These are phyloP conservation scores for Bipolaris oryzae DNA, from an alignment of 2,329 filamentous ascomycete species.

Conservation along the genomic window DNA sequence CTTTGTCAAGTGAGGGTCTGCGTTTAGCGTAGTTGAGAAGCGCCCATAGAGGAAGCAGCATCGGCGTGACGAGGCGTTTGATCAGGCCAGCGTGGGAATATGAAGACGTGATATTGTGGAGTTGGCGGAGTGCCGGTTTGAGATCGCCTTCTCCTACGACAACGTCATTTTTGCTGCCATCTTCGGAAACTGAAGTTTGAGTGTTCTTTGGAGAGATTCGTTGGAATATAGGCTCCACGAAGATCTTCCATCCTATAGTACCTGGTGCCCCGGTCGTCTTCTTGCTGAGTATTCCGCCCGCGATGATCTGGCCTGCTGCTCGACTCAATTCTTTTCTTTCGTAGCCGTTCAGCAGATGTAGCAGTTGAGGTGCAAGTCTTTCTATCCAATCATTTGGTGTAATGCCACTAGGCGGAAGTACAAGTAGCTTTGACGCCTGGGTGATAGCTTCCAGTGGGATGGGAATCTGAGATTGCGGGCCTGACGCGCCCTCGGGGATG, in stretches of 20 bases:
- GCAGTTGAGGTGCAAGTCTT: constrained; percentile 65
- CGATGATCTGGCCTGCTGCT: constrained; percentile 67
- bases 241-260: constrained; percentile 64
- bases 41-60: constrained; percentile 68
- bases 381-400: constrained; percentile 64
- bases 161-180: constrained; percentile 51
- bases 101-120: constrained; percentile 64
- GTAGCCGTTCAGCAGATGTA: constrained; percentile 65
- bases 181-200: constrained; percentile 1
- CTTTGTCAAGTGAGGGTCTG: constrained; percentile 31
- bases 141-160: constrained; percentile 59
- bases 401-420: constrained; percentile 63
- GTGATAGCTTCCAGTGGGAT: constrained; percentile 72
- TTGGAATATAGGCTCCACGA: constrained; percentile 64
- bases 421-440: constrained; percentile 66
- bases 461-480: constrained; percentile 54
- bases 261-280: constrained; percentile 69
- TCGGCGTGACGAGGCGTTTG: constrained; percentile 63
- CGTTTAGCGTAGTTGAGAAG: constrained; percentile 60
- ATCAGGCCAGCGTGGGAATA: constrained; percentile 71
- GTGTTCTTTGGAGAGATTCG: constrained; percentile 55
- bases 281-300: constrained; percentile 69
- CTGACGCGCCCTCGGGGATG: constrained; percentile 40
- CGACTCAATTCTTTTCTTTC: constrained; percentile 64
- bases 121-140: constrained; percentile 58